Conservation (phyloP, 257 asterid genomes). For the Solanum tarijense region DNA sequence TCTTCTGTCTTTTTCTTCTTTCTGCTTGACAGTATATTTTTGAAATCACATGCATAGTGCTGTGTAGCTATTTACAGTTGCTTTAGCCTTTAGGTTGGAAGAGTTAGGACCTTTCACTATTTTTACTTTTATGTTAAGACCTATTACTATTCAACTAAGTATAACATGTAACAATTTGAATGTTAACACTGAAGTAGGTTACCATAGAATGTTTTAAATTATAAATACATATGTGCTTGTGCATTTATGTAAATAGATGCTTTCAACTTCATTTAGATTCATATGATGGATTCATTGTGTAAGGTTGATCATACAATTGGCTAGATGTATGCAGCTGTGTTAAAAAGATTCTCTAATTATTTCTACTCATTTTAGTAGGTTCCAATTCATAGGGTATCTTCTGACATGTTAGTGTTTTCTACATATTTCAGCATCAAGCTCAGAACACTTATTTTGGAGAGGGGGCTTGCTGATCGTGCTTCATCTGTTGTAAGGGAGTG, state of each 20-base stretch:
- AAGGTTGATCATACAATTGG: not conserved
- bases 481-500: slow-evolving; percentile 71
- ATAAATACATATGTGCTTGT: not conserved
- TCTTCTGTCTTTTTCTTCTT: not conserved
- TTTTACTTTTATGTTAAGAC: not conserved
- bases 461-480: slow-evolving; percentile 93
- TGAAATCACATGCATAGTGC: not conserved
- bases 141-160: not conserved
- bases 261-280: not conserved
- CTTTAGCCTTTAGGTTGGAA: not conserved
- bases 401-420: slow-evolving; percentile 1
- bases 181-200: not conserved
- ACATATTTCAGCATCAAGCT: slow-evolving; percentile 63
- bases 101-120: not conserved
- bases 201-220: not conserved
- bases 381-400: not conserved
- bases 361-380: not conserved
- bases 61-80: not conserved
- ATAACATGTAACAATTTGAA: not conserved
- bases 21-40: not conserved
- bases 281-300: not conserved
- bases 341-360: not conserved
- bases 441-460: slow-evolving; percentile 75
- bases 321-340: not conserved
- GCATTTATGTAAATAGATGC: not conserved